Evolutionary conservation across 768 basidiomycete genomes (phyloP), one percentile per base, ranked within the genome.

Genomic region (Leccinum barrowsii): DNA sequence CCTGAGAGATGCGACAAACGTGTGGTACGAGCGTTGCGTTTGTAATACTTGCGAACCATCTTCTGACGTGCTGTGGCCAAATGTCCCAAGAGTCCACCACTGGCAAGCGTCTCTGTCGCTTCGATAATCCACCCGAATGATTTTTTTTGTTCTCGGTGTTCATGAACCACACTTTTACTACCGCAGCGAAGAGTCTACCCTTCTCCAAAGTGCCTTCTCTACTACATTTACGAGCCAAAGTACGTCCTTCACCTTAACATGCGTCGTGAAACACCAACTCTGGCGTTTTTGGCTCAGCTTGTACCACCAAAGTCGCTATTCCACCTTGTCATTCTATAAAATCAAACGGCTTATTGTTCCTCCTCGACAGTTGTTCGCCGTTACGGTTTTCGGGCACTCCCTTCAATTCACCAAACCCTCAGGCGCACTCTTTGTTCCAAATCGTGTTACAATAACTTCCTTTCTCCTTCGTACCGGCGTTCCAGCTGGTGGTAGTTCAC

Each of bases 11-110:
- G 57, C 35, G 63, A 53, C 54, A 54, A 54, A 49, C 57, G 28
- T 62, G 65, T 57, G 65, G 63, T 66, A 50, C 58, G 59, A 54
- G 48, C 24, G 42, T 54, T 65, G 37, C 13, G 42, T 65, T 34
- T 57, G 56, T 58, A 50, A 61, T 65, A 21, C 52, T 37, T 44
- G 28, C 44, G 5, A 22, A 42, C 19, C 48, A 37, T 51, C 15
- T 42, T 57, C 56, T 64, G 65, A 67, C 54, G 24, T 48, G 57
- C 11, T 50, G 26, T 56, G 42, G 49, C 48, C 30, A 37, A 48
- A 48, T 24, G 24, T 50, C 62, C 42, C 24, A 22, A 44, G 52
- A 26, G 34, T 51, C 32, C 35, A 44, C 50, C 26, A n/a, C n/a
- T 44, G 42, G 42, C 28, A 50, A 24, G 21, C 40, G 21, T 34